A percentile compares a stretch with the other conserved stretches of the same genome.
Evolutionary conservation across 1,284 basidiomycete species (phyloP).

Genomic region (Trichosporon ovoides): DNA sequence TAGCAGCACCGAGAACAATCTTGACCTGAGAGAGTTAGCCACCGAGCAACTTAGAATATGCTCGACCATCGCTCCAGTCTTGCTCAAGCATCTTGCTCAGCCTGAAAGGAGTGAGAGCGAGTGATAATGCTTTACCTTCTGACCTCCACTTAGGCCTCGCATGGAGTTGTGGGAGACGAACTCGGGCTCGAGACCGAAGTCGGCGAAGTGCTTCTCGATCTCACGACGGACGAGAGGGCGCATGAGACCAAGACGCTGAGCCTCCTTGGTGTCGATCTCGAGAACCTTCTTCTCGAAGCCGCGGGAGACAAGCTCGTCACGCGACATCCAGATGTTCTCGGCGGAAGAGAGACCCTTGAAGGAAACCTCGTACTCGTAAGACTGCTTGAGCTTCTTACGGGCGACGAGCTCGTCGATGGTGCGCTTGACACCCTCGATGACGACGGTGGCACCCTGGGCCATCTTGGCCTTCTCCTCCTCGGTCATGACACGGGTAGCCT

Average conservation of each 20-base stretch:
- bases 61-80: too few species aligned
- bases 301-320: constrained; percentile 94
- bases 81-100: too few species aligned
- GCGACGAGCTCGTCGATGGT: constrained; percentile 83
- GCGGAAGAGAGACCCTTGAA: constrained; percentile 88
- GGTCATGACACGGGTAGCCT: constrained; percentile 78
- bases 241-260: constrained; percentile 90
- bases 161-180: constrained; percentile 87
- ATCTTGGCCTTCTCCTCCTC: constrained; percentile 91
- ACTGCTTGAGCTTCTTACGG: constrained; percentile 98
- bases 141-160: constrained; percentile 96
- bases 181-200: constrained; percentile 84
- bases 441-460: constrained; percentile 82
- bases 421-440: constrained; percentile 91
- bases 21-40: too few species aligned
- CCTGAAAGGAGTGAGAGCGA: too few species aligned
- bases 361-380: constrained; percentile 94
- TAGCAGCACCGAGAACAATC: constrained; percentile 96
- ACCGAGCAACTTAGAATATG: too few species aligned
- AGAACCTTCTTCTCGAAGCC: constrained; percentile 99
- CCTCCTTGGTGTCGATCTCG: constrained; percentile 95
- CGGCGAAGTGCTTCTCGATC: constrained; percentile 95
- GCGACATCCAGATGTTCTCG: constrained; percentile 93
- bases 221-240: constrained; percentile 94
- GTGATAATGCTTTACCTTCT: too few species aligned